A percentile compares a stretch with the other conserved stretches of the same genome.
Evolutionary conservation across 1,284 basidiomycete genomes (phyloP).

Genomic region (Irpex sp.): DNA sequence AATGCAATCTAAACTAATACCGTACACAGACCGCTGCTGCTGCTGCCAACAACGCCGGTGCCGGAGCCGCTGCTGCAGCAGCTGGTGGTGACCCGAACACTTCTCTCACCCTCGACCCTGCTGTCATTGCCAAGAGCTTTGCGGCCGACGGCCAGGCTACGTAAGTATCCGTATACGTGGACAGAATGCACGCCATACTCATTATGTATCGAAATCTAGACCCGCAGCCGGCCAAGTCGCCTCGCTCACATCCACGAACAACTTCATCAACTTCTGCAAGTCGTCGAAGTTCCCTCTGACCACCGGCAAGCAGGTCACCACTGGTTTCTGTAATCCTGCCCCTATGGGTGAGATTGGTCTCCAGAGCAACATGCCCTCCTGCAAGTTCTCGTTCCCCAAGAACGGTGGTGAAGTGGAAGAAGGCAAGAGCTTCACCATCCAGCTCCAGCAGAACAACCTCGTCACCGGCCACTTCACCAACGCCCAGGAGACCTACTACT

Average conservation of each 20-base stretch:
- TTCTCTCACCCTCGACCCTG: constrained; percentile 25
- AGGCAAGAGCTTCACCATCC: constrained; percentile 54
- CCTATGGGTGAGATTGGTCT: constrained; percentile 60
- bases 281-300: constrained; percentile 35
- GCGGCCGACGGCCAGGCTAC: constrained; percentile 37
- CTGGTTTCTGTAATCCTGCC: constrained; percentile 62
- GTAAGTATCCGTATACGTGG: constrained; percentile 12
- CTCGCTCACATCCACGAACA: constrained; percentile 47
- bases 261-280: constrained; percentile 52
- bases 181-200: neutral
- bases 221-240: constrained; percentile 39
- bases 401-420: constrained; percentile 52
- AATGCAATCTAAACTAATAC: neutral
- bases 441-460: constrained; percentile 53
- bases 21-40: neutral
- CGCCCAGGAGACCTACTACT: constrained; percentile 57
- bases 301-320: constrained; percentile 40
- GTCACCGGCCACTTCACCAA: constrained; percentile 62
- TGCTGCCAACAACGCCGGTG: neutral
- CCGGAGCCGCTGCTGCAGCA: constrained; percentile 1
- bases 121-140: constrained; percentile 26
- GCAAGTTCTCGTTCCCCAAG: constrained; percentile 53
- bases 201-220: constrained; percentile 7
- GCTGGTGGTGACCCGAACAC: constrained; percentile 24
- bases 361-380: constrained; percentile 52